A percentile compares a stretch with the other conserved stretches of the same genome.
Conservation (phyloP, 805 yeast genomes). For the Candida dendrica region DNA sequence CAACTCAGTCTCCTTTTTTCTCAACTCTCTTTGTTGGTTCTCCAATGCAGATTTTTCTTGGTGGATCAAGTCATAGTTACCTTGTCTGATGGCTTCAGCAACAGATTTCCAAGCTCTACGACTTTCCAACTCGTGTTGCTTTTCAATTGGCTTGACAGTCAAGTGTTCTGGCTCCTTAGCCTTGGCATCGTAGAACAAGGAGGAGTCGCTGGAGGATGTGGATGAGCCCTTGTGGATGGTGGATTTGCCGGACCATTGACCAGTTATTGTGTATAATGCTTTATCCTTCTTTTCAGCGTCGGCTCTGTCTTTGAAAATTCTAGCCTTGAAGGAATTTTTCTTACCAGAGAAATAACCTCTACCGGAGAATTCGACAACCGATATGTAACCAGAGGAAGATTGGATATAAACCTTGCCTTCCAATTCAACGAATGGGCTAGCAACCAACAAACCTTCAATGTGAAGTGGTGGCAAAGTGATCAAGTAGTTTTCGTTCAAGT, state of each 20-base stretch:
- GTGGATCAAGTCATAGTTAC: slow-evolving; percentile 71
- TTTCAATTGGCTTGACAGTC: slow-evolving; percentile 70
- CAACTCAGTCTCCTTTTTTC: slow-evolving; percentile 62
- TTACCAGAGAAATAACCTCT: slow-evolving; percentile 94
- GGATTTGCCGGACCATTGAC: slow-evolving; percentile 88
- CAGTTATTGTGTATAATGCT: slow-evolving; percentile 72
- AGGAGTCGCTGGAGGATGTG: slow-evolving; percentile 37
- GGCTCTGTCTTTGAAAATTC: slow-evolving; percentile 50
- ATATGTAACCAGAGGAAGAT: slow-evolving; percentile 67
- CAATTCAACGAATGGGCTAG: slow-evolving; percentile 90
- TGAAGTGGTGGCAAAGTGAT: slow-evolving; percentile 92
- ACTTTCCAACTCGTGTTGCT: slow-evolving; percentile 76
- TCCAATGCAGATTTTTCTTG: slow-evolving; percentile 73
- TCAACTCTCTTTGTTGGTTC: slow-evolving; percentile 74
- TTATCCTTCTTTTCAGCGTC: slow-evolving; percentile 48
- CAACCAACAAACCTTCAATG: slow-evolving; percentile 86
- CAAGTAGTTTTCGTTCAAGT: slow-evolving; percentile 59
- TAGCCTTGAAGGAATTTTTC: slow-evolving; percentile 86
- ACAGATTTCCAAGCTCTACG: slow-evolving; percentile 88
- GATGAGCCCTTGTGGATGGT: slow-evolving; percentile 51
- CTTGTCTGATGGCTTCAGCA: slow-evolving; percentile 73
- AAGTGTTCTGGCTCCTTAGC: slow-evolving; percentile 46
- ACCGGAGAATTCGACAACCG: slow-evolving; percentile 76
- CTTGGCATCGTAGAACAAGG: slow-evolving; percentile 58
- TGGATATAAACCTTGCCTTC: slow-evolving; percentile 86